phyloP scores from a whole-genome alignment of 1,139 yeast species.

The Kodamaea derodonti region DNA sequence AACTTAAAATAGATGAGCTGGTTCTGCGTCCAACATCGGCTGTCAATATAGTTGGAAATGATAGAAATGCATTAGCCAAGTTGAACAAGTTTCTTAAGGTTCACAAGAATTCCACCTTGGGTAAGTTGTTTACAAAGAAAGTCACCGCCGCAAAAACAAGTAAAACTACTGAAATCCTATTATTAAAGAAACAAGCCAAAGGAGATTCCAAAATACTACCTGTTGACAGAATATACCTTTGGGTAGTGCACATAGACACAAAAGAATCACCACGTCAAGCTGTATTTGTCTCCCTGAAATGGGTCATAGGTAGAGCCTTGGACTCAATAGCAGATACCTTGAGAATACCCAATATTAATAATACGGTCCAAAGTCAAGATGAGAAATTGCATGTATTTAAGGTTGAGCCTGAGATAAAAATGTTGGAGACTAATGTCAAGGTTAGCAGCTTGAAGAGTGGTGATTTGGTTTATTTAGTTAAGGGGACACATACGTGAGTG shows the following conservation, averaged over 20 bases:
- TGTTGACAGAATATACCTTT: constrained; percentile 59
- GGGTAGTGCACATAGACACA: constrained; percentile 39
- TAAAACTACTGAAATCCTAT: constrained; percentile 5
- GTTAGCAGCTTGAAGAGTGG: constrained; percentile 46
- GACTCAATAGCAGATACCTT: constrained; percentile 62
- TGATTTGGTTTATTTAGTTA: constrained; percentile 54
- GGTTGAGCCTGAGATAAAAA: constrained; percentile 22
- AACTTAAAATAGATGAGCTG: constrained; percentile 37
- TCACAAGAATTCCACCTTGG: constrained; percentile 8
- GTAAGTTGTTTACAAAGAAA: constrained; percentile 14
- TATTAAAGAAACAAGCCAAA: constrained; percentile 50
- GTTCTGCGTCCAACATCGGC: constrained; percentile 25
- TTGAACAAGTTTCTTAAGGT: constrained; percentile 42
- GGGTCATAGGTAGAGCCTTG: constrained; percentile 77
- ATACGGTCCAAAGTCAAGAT: constrained; percentile 39
- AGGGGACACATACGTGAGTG: constrained; percentile 30
- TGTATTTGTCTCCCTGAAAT: constrained; percentile 53
- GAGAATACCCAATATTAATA: constrained; percentile 55
- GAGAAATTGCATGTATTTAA: constrained; percentile 46
- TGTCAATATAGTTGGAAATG: constrained; percentile 22
- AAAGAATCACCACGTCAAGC: constrained; percentile 21
- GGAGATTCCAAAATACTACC: constrained; percentile 62
- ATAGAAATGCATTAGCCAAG: constrained; percentile 39
- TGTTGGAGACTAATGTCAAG: constrained; percentile 34
- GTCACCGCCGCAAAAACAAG: constrained; percentile 9